Percentiles rank a stretch among this genome's conserved stretches.
phyloP scores from a whole-genome alignment of 2,329 filamentous ascomycete species.

The Mycosphaerella sp. region DNA sequence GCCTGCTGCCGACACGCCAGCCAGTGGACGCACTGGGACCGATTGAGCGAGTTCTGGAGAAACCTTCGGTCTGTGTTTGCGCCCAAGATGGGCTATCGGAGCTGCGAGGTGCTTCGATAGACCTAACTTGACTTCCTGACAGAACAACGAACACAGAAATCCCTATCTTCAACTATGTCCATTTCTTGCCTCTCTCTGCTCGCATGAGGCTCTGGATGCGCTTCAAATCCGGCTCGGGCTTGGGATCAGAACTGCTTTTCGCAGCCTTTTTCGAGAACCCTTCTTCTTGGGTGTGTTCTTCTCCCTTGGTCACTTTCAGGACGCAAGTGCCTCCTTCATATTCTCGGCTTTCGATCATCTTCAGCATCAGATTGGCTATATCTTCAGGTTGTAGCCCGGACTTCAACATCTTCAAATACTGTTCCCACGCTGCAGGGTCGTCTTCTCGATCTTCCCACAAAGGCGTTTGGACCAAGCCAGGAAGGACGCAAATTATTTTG shows the following conservation, averaged over 20 bases:
- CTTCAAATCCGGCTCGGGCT: slow-evolving; percentile 19
- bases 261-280: slow-evolving; percentile 15
- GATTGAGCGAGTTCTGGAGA: background rate
- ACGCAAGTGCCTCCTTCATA: slow-evolving; percentile 23
- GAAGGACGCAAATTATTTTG: slow-evolving; percentile 36
- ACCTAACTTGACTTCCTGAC: no score
- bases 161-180: slow-evolving; percentile 1
- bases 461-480: slow-evolving; percentile 22
- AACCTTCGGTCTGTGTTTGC: background rate
- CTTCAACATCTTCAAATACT: slow-evolving; percentile 16
- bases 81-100: background rate
- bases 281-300: slow-evolving; percentile 17
- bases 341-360: slow-evolving; percentile 19
- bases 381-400: slow-evolving; percentile 17
- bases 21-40: background rate
- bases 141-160: no score
- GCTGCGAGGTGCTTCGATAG: no score
- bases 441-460: slow-evolving; percentile 36
- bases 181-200: slow-evolving; percentile 18
- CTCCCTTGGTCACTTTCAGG: slow-evolving; percentile 17
- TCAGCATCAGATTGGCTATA: slow-evolving; percentile 21
- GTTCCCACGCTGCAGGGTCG: slow-evolving; percentile 16
- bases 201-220: slow-evolving; percentile 17
- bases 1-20: background rate
- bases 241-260: slow-evolving; percentile 20